Percentiles rank a stretch among this genome's conserved stretches.
Evolutionary conservation across 2,329 filamentous ascomycete genomes (phyloP).

Genomic region (Aureobasidium melanogenum): DNA sequence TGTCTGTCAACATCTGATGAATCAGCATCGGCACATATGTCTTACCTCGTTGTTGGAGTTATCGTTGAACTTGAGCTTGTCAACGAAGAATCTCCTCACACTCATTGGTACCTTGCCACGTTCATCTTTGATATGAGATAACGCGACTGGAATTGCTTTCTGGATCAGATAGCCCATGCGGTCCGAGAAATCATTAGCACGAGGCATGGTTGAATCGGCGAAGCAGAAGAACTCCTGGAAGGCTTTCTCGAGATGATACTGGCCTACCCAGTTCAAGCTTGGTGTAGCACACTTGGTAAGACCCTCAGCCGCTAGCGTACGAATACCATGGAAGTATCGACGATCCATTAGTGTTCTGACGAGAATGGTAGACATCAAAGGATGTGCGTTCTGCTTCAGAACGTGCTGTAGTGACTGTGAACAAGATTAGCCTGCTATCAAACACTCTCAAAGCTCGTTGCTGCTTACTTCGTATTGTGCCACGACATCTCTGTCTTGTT

Average conservation of each 20-base stretch:
- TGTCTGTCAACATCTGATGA: constrained; percentile 6
- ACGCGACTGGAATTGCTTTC: constrained; percentile 69
- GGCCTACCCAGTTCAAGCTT: constrained; percentile 64
- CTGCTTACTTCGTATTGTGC: constrained; percentile 57
- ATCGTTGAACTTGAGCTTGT: constrained; percentile 88
- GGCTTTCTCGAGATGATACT: constrained; percentile 74
- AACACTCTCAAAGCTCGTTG: neutral
- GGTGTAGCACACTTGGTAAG: constrained; percentile 68
- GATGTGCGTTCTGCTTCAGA: constrained; percentile 57
- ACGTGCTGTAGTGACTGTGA: constrained; percentile 64
- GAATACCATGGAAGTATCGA: constrained; percentile 89
- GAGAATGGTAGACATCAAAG: constrained; percentile 80
- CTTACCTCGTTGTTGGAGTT: constrained; percentile 69
- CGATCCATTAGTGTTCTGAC: constrained; percentile 82
- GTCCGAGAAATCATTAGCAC: constrained; percentile 85
- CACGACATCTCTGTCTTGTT: constrained; percentile 93
- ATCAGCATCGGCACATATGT: neutral
- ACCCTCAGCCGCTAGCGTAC: constrained; percentile 71
- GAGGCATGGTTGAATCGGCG: constrained; percentile 65
- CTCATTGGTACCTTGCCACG: constrained; percentile 68
- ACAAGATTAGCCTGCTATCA: constrained; percentile 15
- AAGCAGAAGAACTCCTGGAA: constrained; percentile 87
- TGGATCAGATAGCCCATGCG: constrained; percentile 79
- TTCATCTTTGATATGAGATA: constrained; percentile 66
- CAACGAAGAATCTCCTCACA: constrained; percentile 75